Percentiles rank a stretch among this genome's conserved stretches.
These are phyloP conservation scores for Laburnicola sp. DNA, from an alignment of 2,329 filamentous ascomycete genomes.

Conservation along the genomic window DNA sequence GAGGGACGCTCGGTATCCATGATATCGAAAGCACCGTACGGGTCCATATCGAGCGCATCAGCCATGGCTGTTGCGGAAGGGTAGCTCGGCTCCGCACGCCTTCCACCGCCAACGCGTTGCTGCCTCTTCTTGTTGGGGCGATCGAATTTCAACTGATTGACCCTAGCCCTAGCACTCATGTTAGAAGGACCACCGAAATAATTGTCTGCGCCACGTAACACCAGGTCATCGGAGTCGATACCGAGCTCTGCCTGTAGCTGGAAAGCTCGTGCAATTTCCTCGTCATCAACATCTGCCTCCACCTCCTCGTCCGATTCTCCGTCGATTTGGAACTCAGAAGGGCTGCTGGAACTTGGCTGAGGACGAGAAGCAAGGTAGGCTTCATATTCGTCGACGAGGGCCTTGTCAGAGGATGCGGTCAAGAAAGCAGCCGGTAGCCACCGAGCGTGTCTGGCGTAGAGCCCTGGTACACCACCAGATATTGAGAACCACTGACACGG, in stretches of 20 bases:
- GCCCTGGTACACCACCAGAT: constrained; percentile 55
- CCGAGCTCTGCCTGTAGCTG: constrained; percentile 67
- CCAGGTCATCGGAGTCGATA: constrained; percentile 60
- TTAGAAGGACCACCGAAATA: constrained; percentile 42
- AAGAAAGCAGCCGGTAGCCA: constrained; percentile 50
- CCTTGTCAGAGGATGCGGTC: constrained; percentile 24
- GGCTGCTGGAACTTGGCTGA: constrained; percentile 24
- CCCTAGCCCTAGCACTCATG: neutral
- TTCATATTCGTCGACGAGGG: constrained; percentile 36
- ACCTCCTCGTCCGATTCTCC: constrained; percentile 47
- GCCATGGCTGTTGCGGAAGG: constrained; percentile 60
- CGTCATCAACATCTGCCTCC: constrained; percentile 58
- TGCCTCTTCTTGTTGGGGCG: constrained; percentile 33
- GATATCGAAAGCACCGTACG: constrained; percentile 74
- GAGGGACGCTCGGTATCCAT: constrained; percentile 80
- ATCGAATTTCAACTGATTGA: constrained; percentile 21
- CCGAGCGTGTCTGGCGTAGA: constrained; percentile 51
- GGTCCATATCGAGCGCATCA: constrained; percentile 61
- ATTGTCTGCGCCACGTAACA: constrained; percentile 59
- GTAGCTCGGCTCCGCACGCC: constrained; percentile 44
- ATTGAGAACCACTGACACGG: constrained; percentile 52
- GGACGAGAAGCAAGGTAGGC: constrained; percentile 2
- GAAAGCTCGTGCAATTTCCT: constrained; percentile 63
- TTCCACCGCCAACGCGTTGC: constrained; percentile 19
- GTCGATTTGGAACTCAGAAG: constrained; percentile 25